Evolutionary conservation across 495 filamentous ascomycete genomes (phyloP), one percentile per base, ranked within the genome.

Genomic region (Penicillium canariense): DNA sequence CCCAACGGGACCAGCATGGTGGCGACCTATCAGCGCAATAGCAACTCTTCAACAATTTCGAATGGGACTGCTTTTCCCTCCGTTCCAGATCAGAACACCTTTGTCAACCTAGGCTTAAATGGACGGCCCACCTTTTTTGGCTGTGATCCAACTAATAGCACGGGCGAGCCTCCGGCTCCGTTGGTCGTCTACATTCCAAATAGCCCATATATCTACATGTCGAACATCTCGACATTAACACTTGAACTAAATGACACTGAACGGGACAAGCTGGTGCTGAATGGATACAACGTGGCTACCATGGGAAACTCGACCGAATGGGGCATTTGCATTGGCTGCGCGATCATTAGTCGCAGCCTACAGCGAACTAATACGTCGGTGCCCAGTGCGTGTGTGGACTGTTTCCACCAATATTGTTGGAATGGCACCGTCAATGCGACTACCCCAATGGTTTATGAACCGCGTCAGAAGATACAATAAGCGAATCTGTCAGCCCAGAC

Each of bases 51-150:
- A 4, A 15, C 6, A 36, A 85, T 90, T 56, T 73, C 75, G 48
- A 95, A 96, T 73, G 88, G 89, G 42, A 96, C 91, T 5, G 71
- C 80, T 2, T 96, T 96, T 77, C 89, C 91, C 0, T 60, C 79
- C 9, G 77, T 96, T 5, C 91, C 91, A 3, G 89, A 90, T 68
- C 69, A 75, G 43, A 85, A 90, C 75, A 92, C 90, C 4, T 93
- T 97, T 70, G 68, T 35, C 3, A 49, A 49, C 14, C 30, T 49
- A 12, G 39, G 39, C 23, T n/a, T 43, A 18, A 25, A 25, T 12
- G 20, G 3, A 8, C 18, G 20, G 2, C 39, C 39, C 20, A 23
- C 6, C 11, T 43, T 43, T n/a, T 43, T 43, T n/a, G 39, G 39
- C 39, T 43, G 39, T n/a, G 23, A 43, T 25, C 34, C 34, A 18